Conservation (phyloP, 2,329 filamentous ascomycete genomes). For the Ophiostoma angusticollis region DNA sequence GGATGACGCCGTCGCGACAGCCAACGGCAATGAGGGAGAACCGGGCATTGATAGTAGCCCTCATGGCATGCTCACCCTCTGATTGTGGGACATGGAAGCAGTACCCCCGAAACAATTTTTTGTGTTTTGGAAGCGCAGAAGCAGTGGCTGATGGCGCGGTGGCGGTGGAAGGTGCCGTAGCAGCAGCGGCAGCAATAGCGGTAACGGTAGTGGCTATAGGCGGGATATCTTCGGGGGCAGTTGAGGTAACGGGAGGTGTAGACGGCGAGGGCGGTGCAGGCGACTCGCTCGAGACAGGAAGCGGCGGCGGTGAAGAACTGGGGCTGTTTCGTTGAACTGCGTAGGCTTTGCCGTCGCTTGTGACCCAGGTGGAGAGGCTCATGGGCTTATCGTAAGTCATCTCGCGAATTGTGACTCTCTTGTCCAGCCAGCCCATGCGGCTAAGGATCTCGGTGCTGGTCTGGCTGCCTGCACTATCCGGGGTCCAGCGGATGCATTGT, state of each 20-base stretch:
- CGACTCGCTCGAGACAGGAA: not conserved
- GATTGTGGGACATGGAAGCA: slow-evolving; percentile 70
- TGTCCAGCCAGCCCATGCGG: slow-evolving; percentile 74
- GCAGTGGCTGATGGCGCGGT: not conserved
- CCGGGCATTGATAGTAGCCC: slow-evolving; percentile 78
- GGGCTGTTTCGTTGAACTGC: slow-evolving; percentile 62
- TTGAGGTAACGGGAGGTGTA: no score
- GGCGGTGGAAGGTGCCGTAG: not conserved
- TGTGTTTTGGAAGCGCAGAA: slow-evolving; percentile 23
- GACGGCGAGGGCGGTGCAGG: not conserved
- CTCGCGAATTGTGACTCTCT: slow-evolving; percentile 61
- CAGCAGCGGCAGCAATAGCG: not conserved
- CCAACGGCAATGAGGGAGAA: slow-evolving; percentile 89
- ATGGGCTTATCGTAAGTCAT: slow-evolving; percentile 94
- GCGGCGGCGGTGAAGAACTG: slow-evolving; percentile 2
- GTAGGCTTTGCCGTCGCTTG: slow-evolving; percentile 74
- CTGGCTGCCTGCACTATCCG: slow-evolving; percentile 68
- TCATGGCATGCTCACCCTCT: slow-evolving; percentile 48
- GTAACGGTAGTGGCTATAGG: no score
- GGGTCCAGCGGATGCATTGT: slow-evolving; percentile 91
- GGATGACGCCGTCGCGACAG: slow-evolving; percentile 64
- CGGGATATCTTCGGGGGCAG: no score
- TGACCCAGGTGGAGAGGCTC: slow-evolving; percentile 90
- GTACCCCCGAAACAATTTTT: slow-evolving; percentile 73
- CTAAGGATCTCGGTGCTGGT: slow-evolving; percentile 83